phyloP scores from a whole-genome alignment of 2,329 filamentous ascomycete genomes.

The Raffaelea albimanens region DNA sequence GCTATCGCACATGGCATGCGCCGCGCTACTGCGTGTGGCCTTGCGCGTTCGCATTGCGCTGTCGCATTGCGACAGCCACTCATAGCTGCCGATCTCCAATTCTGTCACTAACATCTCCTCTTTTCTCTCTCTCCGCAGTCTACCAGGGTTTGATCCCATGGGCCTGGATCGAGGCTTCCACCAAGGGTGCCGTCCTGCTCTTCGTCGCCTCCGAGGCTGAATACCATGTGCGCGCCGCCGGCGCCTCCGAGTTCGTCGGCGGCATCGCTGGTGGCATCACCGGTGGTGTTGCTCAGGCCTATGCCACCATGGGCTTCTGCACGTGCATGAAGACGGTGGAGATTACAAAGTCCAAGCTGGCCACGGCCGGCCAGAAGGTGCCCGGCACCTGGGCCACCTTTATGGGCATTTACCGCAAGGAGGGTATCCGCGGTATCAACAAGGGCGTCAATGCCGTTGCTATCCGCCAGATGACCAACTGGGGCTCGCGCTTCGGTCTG shows the following conservation, averaged over 20 bases:
- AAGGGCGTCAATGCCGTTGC: slow-evolving; percentile 97
- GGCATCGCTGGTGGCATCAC: slow-evolving; percentile 88
- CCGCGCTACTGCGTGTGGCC: background rate
- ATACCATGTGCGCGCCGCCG: slow-evolving; percentile 77
- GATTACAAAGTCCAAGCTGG: slow-evolving; percentile 97
- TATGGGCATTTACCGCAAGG: slow-evolving; percentile 90
- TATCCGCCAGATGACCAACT: slow-evolving; percentile 98
- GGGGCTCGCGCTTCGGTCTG: slow-evolving; percentile 92
- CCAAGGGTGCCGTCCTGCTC: slow-evolving; percentile 96
- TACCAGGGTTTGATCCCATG: slow-evolving; percentile 99
- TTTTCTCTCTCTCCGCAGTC: slow-evolving; percentile 45
- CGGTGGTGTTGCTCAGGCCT: slow-evolving; percentile 93
- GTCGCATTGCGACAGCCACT: no score
- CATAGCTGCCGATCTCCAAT: no score
- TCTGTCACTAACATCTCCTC: background rate
- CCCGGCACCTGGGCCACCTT: slow-evolving; percentile 92
- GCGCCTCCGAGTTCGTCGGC: slow-evolving; percentile 76
- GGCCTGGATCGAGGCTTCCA: slow-evolving; percentile 99
- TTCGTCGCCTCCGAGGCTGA: slow-evolving; percentile 98
- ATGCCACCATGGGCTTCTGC: slow-evolving; percentile 99
- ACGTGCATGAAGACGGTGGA: slow-evolving; percentile 99
- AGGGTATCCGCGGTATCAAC: slow-evolving; percentile 95
- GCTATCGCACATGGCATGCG: no score
- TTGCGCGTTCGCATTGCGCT: background rate
- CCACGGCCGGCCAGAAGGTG: slow-evolving; percentile 70